Evolutionary conservation across 352 stramenopile species (phyloP).

Genomic region (Halophytophthora batemanensis): DNA sequence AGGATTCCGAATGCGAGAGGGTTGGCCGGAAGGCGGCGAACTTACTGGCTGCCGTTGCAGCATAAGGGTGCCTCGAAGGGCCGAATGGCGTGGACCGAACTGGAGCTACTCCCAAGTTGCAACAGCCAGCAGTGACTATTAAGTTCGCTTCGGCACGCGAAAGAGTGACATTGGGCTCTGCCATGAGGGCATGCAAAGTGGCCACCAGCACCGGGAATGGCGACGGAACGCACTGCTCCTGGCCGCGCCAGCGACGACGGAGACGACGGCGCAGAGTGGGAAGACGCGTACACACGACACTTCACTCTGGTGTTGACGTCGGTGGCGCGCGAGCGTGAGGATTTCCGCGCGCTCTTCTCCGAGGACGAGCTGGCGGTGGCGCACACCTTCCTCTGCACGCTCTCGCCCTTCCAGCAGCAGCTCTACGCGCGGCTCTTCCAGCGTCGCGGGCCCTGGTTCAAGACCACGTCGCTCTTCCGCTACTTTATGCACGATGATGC

Average conservation of each 20-base stretch:
- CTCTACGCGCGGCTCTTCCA: conserved; percentile 78
- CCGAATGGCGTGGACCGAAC: too few species aligned
- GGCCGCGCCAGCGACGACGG: background rate
- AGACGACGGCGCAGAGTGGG: conserved; percentile 3
- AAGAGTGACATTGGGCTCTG: background rate
- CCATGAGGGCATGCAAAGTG: too few species aligned
- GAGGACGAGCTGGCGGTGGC: conserved; percentile 37
- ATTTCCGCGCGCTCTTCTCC: conserved; percentile 52
- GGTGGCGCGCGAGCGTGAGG: conserved; percentile 37
- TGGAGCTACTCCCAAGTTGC: too few species aligned
- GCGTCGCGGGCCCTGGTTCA: conserved; percentile 75
- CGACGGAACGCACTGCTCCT: background rate
- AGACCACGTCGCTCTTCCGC: conserved; percentile 50
- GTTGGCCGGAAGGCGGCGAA: background rate
- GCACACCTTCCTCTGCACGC: conserved; percentile 38
- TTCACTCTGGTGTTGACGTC: conserved; percentile 52
- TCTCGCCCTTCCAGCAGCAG: conserved; percentile 53
- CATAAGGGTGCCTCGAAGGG: too few species aligned
- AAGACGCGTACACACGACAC: conserved; percentile 71
- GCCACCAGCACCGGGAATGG: too few species aligned
- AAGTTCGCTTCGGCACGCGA: too few species aligned
- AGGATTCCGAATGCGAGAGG: conserved; percentile 1
- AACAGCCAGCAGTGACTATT: too few species aligned
- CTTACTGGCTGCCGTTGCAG: background rate
- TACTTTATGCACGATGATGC: conserved; percentile 37